phyloP scores from a whole-genome alignment of 106 monocot species.

The Xerophyta viscosa region DNA sequence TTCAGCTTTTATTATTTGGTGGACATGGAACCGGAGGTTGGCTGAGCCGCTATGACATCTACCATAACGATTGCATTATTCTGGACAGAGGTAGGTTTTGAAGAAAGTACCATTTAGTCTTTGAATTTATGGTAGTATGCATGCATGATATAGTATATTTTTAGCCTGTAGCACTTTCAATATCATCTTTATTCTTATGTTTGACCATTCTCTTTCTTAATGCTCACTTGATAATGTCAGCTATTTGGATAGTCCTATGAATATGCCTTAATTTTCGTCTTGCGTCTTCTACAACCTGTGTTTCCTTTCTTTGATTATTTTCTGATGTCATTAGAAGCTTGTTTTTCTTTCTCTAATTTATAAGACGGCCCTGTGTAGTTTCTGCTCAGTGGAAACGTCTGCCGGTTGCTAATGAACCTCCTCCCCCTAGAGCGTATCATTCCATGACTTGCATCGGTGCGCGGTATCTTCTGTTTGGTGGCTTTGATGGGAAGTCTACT shows the following conservation, averaged over 20 bases:
- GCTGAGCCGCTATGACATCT: conserved; percentile 96
- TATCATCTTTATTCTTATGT: too few relatives aligned
- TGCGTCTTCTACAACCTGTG: too few relatives aligned
- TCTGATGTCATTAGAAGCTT: not conserved
- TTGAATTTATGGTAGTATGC: not conserved
- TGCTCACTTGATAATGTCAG: too few relatives aligned
- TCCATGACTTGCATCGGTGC: conserved; percentile 78
- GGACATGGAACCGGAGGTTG: conserved; percentile 98
- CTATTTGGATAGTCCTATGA: too few relatives aligned
- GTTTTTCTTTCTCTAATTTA: too few relatives aligned
- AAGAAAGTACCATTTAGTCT: not conserved
- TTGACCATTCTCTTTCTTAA: too few relatives aligned
- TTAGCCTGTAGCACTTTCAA: too few relatives aligned
- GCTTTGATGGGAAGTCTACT: conserved; percentile 92
- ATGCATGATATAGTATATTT: too few relatives aligned
- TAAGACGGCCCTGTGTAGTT: conserved; percentile 62
- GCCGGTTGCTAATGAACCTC: conserved; percentile 63
- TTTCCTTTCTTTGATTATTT: not conserved
- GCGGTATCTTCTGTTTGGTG: conserved; percentile 92
- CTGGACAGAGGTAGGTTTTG: conserved; percentile 73
- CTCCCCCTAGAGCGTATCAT: conserved; percentile 91
- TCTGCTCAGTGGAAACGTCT: conserved; percentile 98
- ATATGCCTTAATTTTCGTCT: too few relatives aligned
- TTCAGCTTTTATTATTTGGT: conserved; percentile 92
- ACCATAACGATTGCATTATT: conserved; percentile 87